Evolutionary conservation across 352 stramenopile genomes (phyloP).

Genomic region (Pythium diclinum): DNA sequence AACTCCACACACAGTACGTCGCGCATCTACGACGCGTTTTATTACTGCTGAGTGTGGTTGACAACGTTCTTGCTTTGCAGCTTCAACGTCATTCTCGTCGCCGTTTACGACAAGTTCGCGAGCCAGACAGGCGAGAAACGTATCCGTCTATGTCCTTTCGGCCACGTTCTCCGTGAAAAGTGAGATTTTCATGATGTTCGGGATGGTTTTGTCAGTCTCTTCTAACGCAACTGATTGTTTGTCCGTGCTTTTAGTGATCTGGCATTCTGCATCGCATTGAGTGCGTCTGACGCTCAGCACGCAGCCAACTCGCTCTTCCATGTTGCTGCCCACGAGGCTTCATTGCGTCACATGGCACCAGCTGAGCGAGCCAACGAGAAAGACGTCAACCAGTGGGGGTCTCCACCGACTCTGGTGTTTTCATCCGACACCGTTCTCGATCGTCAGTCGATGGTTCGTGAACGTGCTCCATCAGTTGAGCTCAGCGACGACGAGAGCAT

Average conservation of each 20-base stretch:
- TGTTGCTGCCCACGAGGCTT: slow-evolving; percentile 7
- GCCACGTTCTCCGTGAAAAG: slow-evolving; percentile 38
- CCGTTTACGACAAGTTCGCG: slow-evolving; percentile 41
- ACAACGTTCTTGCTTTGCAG: slow-evolving; percentile 20
- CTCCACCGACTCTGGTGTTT: slow-evolving; percentile 42
- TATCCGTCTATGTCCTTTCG: slow-evolving; percentile 39
- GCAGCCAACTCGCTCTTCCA: slow-evolving; percentile 31
- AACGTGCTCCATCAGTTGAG: slow-evolving; percentile 29
- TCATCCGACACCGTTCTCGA: slow-evolving; percentile 47
- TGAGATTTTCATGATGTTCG: slow-evolving; percentile 19
- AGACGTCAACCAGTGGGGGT: background rate
- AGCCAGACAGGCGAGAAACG: slow-evolving; percentile 24
- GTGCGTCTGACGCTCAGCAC: slow-evolving; percentile 39
- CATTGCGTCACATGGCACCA: slow-evolving; percentile 1
- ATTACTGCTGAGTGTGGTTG: background rate
- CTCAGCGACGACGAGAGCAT: slow-evolving; percentile 22
- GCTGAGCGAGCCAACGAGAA: slow-evolving; percentile 11
- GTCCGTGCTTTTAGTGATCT: slow-evolving; percentile 34
- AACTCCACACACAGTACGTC: slow-evolving; percentile 45
- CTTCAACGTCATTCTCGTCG: slow-evolving; percentile 44
- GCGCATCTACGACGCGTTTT: background rate
- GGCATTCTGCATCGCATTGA: slow-evolving; percentile 48
- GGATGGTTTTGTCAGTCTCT: background rate
- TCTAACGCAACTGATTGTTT: background rate
- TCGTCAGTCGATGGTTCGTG: slow-evolving; percentile 40